Base-by-base conservation (phyloP, 2,329 filamentous ascomycete genomes). In the Aspergillus versicolor region DNA sequence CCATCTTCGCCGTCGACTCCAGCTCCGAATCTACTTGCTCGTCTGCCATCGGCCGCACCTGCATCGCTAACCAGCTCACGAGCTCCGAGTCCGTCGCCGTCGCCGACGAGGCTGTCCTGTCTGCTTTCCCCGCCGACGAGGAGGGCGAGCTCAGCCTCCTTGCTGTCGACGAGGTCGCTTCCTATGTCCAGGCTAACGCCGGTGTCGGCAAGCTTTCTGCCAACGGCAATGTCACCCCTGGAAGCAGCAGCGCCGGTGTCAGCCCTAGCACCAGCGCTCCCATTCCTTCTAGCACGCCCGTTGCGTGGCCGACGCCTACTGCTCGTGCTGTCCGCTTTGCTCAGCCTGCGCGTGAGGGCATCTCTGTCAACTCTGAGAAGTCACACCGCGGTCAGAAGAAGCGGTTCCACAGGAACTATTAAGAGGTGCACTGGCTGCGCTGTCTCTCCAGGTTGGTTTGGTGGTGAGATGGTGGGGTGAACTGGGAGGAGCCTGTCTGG, bases 61-160 rank as follows among this genome's bases (percentile, higher is more conserved):
- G 70, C 56, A 55, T 67, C 37, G 56, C 64, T 40, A 73, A 72
- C 60, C 58, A 63, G 12, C 60, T 70, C 38, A 59, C 62, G n/a
- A 55, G 57, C 50, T 72, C 69, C 1, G 73, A 73, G 4, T 63
- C 61, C 4, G 71, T 73, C 17, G 54, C 61, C 8, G 66, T 67
- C 37, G 73, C 61, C 15, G 63, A 65, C 15, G 61, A 64, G 19
- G 65, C 65, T 3, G 61, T 61, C 8, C 65, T 75, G 51, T 65
- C 72, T 41, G 62, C 60, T 15, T 67, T 68, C 56, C 72, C 74
- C 19, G 52, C 52, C 2, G 70, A 70, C 6, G 69, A 73, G 13
- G 69, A 73, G 57, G 68, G 63, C 30, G 53, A 71, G 15, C 58
- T 71, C 8, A 60, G 57, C 12, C 65, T 73, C 41, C 58, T 63